These are phyloP conservation scores for Ambispora gerdemannii DNA, from an alignment of 192 early-diverging fungal species.

Conservation along the genomic window DNA sequence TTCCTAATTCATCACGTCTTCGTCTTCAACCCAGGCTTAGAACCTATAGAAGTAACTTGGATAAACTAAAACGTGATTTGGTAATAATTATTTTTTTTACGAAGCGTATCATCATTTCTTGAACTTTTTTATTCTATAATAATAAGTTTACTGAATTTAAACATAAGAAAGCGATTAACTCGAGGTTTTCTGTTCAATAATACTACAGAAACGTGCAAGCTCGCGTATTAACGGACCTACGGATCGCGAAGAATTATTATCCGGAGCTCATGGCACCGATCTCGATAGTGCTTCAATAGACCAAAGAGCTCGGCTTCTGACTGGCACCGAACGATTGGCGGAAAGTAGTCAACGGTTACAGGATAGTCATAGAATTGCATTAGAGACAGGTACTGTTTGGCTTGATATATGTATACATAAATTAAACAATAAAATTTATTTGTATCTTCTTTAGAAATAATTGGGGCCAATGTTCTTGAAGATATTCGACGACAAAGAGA, in stretches of 20 bases:
- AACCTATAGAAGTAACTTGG: conserved; percentile 74
- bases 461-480: conserved; percentile 81
- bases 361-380: conserved; percentile 81
- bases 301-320: conserved; percentile 74
- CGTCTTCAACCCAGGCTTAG: conserved; percentile 67
- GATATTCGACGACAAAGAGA: conserved; percentile 85
- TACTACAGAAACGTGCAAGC: conserved; percentile 46
- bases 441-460: conserved; percentile 63
- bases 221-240: conserved; percentile 39
- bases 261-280: conserved; percentile 45
- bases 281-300: conserved; percentile 64
- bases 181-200: too few species aligned
- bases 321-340: conserved; percentile 83
- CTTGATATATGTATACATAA: too few species aligned
- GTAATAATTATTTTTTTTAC: conserved; percentile 40
- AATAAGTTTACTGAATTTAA: neutral
- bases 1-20: conserved; percentile 58
- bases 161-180: too few species aligned
- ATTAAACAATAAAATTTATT: neutral
- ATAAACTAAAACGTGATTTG: conserved; percentile 74
- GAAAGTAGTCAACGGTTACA: conserved; percentile 77
- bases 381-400: conserved; percentile 89
- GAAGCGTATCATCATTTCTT: too few species aligned
- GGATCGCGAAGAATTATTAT: conserved; percentile 64
- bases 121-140: neutral